phyloP scores from a whole-genome alignment of 2,329 filamentous ascomycete genomes.

The Ophiognomonia clavigignenti-juglandacearum region DNA sequence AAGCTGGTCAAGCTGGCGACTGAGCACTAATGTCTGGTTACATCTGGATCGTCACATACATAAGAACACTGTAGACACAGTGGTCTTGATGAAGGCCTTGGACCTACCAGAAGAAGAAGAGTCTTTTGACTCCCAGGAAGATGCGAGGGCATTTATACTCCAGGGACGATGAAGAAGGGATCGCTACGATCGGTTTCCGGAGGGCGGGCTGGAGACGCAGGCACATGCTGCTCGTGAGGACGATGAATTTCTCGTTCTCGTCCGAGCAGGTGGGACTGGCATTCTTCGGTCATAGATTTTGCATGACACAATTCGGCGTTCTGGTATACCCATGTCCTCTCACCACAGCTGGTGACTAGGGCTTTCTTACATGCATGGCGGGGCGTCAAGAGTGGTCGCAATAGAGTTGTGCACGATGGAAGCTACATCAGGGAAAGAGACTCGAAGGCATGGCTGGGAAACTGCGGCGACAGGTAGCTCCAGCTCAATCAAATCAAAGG shows the following conservation, averaged over 20 bases:
- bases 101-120: too few species aligned
- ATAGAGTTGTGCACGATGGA: conserved; percentile 1
- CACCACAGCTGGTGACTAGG: not conserved
- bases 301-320: conserved; percentile 4
- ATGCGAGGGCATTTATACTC: too few species aligned
- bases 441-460: not conserved
- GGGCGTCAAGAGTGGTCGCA: not conserved
- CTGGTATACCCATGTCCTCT: not conserved
- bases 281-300: conserved; percentile 1
- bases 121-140: not conserved
- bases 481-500: not conserved
- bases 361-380: not conserved
- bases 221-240: not conserved
- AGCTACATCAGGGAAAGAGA: not conserved
- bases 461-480: not conserved
- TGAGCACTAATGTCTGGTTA: conserved; percentile 1
- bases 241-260: not conserved
- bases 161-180: too few species aligned
- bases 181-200: too few species aligned
- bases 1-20: conserved; percentile 54
- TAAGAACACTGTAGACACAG: too few species aligned
- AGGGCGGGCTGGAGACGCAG: not conserved
- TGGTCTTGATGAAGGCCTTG: too few species aligned
- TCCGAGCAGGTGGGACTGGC: not conserved
- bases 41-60: not conserved